Evolutionary conservation across 176 grass and related monocot species (phyloP).

Genomic region (Triticum aestivum): DNA sequence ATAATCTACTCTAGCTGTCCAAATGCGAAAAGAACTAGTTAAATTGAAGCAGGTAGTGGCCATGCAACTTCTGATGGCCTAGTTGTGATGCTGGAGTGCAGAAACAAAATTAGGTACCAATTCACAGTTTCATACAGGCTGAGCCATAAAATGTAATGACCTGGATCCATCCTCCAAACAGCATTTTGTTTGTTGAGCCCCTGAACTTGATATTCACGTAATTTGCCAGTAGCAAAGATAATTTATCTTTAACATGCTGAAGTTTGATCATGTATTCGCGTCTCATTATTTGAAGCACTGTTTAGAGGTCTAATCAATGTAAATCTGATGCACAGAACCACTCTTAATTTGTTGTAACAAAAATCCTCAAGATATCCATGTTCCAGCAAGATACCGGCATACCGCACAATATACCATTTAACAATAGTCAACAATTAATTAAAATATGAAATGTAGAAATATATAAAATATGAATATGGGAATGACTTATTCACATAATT

Average conservation of each 20-base stretch:
- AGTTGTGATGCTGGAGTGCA: neutral
- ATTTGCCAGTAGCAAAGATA: neutral
- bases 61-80: neutral
- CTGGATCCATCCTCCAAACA: neutral
- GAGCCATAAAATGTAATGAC: neutral
- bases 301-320: neutral
- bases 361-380: neutral
- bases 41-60: neutral
- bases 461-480: neutral
- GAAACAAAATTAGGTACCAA: neutral
- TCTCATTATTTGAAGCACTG: neutral
- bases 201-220: neutral
- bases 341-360: neutral
- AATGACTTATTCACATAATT: neutral
- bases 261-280: neutral
- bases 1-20: neutral
- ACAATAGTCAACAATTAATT: neutral
- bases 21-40: neutral
- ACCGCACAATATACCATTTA: neutral
- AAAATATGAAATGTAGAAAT: neutral
- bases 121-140: neutral
- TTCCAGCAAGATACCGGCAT: neutral
- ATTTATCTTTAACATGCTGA: neutral
- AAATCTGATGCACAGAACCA: neutral
- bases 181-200: neutral